Conservation (phyloP, 177 flowering plant genomes). For the Tripterygium wilfordii region DNA sequence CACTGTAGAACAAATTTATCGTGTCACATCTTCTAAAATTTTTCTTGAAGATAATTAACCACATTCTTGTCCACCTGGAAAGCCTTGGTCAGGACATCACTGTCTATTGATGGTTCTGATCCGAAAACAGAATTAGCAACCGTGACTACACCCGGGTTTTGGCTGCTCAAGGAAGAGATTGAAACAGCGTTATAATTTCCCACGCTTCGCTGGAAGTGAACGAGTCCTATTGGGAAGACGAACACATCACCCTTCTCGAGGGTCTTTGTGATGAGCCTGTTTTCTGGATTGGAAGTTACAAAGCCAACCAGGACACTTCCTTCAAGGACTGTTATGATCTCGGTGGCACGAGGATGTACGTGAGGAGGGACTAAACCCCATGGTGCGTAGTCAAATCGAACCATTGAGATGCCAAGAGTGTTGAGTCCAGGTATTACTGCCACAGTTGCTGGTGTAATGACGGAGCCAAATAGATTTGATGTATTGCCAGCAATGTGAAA, state of each 20-base stretch:
- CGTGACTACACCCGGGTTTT: slow-evolving; percentile 11
- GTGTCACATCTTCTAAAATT: slow-evolving; percentile 5
- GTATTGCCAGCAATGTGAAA: slow-evolving; percentile 7
- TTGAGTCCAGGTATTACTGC: slow-evolving; percentile 7
- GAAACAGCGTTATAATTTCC: not conserved
- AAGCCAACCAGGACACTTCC: slow-evolving; percentile 8
- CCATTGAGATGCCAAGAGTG: slow-evolving; percentile 13
- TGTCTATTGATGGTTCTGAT: slow-evolving; percentile 5
- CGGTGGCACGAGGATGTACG: too few species aligned
- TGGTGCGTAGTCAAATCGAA: slow-evolving; percentile 11
- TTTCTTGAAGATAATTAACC: not conserved
- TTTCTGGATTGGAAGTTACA: slow-evolving; percentile 8
- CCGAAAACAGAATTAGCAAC: slow-evolving; percentile 13
- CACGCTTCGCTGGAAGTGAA: slow-evolving; percentile 2
- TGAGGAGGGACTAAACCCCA: slow-evolving; percentile 14
- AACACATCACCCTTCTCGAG: slow-evolving; percentile 12
- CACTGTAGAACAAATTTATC: too few species aligned
- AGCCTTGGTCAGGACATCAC: slow-evolving; percentile 7
- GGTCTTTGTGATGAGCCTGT: slow-evolving; percentile 6
- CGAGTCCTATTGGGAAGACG: slow-evolving; percentile 12
- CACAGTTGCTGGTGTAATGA: not conserved
- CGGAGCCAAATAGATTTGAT: slow-evolving; percentile 3
- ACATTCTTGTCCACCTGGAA: slow-evolving; percentile 5
- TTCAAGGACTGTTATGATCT: slow-evolving; percentile 7
- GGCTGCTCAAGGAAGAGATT: slow-evolving; percentile 10